Conservation (phyloP, 495 filamentous ascomycete species). For the Penicillium angulare region DNA sequence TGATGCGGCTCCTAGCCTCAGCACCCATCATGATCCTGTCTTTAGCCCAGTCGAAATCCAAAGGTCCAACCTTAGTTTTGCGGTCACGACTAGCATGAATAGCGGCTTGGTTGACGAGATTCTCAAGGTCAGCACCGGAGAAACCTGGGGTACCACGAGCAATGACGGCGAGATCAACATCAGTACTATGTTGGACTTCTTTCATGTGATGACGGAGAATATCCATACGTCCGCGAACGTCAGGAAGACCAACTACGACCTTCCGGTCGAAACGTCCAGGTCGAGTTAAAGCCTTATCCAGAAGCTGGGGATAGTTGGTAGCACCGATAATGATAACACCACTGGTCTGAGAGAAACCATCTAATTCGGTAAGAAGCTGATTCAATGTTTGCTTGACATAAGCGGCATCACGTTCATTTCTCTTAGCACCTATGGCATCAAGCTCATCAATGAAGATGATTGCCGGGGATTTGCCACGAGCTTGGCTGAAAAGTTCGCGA, state of each 20-base stretch:
- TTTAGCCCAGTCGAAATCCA: conserved; percentile 94
- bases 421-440: conserved; percentile 92
- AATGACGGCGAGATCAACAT: conserved; percentile 79
- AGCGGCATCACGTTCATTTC: conserved; percentile 90
- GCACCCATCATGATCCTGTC: conserved; percentile 98
- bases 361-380: conserved; percentile 95
- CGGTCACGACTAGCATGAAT: conserved; percentile 84
- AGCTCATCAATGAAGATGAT: conserved; percentile 99
- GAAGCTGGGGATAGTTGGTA: conserved; percentile 90
- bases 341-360: conserved; percentile 91
- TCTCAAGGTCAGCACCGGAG: conserved; percentile 93
- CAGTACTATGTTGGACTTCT: conserved; percentile 71
- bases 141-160: conserved; percentile 87
- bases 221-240: conserved; percentile 89
- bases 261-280: conserved; percentile 95
- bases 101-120: conserved; percentile 93
- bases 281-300: conserved; percentile 92
- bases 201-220: conserved; percentile 92
- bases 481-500: conserved; percentile 87
- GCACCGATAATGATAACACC: conserved; percentile 94
- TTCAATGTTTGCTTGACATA: conserved; percentile 97
- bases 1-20: conserved; percentile 81
- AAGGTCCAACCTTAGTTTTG: conserved; percentile 64
- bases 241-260: conserved; percentile 82
- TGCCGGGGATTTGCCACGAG: conserved; percentile 84